phyloP scores from a whole-genome alignment of 352 stramenopile genomes.

The Phytophthora tubulina region DNA sequence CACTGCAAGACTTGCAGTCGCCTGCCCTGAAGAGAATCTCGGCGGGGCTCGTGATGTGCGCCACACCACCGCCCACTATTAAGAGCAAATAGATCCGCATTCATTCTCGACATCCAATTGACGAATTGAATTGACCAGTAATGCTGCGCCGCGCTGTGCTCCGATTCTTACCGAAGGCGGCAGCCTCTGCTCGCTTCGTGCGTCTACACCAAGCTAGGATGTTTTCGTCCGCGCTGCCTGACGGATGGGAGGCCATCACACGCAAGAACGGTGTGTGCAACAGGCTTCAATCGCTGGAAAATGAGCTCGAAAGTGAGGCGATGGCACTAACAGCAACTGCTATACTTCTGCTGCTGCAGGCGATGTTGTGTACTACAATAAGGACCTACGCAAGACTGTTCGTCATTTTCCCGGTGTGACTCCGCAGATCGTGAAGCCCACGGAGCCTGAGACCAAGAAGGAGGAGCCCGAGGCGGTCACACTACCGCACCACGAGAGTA shows the following conservation, averaged over 20 bases:
- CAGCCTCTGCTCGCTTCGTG: background rate
- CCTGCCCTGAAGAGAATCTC: background rate
- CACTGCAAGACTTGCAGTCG: no score
- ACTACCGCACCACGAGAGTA: conserved; percentile 46
- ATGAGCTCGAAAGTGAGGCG: background rate
- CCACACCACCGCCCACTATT: conserved; percentile 28
- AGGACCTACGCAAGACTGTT: conserved; percentile 67
- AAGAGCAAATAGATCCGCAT: conserved; percentile 25
- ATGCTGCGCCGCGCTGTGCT: conserved; percentile 34
- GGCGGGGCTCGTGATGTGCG: conserved; percentile 6
- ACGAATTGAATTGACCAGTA: conserved; percentile 8
- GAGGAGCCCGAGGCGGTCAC: conserved; percentile 13
- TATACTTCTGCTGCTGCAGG: conserved; percentile 38
- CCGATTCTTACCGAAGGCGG: conserved; percentile 12
- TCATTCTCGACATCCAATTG: conserved; percentile 32
- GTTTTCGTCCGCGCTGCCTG: conserved; percentile 51
- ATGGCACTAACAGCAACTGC: conserved; percentile 1
- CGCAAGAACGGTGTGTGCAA: conserved; percentile 60
- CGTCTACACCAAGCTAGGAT: conserved; percentile 9
- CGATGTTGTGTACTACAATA: conserved; percentile 75
- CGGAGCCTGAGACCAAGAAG: conserved; percentile 17
- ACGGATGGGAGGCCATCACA: conserved; percentile 70
- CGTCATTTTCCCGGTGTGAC: conserved; percentile 54
- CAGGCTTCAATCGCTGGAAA: background rate
- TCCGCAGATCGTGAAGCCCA: conserved; percentile 16